A percentile compares a stretch with the other conserved stretches of the same genome.
These are phyloP conservation scores for Pulveroboletus ravenelii DNA, from an alignment of 768 basidiomycete genomes.

Conservation along the genomic window DNA sequence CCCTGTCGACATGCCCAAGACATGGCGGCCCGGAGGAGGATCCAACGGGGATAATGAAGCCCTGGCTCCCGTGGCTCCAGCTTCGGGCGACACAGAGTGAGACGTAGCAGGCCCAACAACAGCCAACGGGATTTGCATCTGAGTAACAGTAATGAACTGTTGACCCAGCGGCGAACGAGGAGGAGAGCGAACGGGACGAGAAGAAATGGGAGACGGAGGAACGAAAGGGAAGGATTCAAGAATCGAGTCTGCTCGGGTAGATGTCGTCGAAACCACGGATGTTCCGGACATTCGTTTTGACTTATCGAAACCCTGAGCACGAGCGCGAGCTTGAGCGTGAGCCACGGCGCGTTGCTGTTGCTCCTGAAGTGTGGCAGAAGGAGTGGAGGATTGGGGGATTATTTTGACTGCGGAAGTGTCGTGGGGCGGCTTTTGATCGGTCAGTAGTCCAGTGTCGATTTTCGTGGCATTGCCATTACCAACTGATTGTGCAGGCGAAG, in stretches of 20 bases:
- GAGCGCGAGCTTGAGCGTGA: conserved; percentile 56
- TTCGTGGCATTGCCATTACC: conserved; percentile 65
- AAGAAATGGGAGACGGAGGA: conserved; percentile 85
- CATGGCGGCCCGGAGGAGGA: conserved; percentile 57
- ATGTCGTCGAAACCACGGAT: conserved; percentile 62
- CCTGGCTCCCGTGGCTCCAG: conserved; percentile 23
- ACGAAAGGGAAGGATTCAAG: conserved; percentile 87
- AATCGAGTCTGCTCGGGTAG: conserved; percentile 77
- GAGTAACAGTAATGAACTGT: conserved; percentile 41
- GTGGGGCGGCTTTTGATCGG: conserved; percentile 42
- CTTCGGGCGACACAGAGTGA: background rate
- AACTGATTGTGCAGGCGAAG: conserved; percentile 47
- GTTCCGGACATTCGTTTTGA: conserved; percentile 54
- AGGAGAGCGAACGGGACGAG: conserved; percentile 68
- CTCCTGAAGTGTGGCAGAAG: conserved; percentile 44
- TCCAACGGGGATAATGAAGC: conserved; percentile 33
- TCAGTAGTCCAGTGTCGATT: conserved; percentile 54
- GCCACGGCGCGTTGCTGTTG: conserved; percentile 64
- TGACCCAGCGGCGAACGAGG: conserved; percentile 68
- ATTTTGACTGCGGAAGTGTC: conserved; percentile 62
- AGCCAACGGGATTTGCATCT: conserved; percentile 5
- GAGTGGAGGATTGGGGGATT: conserved; percentile 42
- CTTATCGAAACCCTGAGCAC: conserved; percentile 47
- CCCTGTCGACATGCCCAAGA: conserved; percentile 67
- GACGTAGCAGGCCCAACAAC: background rate